These are phyloP conservation scores for Hericium coralloides DNA, from an alignment of 768 basidiomycete species.

Conservation along the genomic window DNA sequence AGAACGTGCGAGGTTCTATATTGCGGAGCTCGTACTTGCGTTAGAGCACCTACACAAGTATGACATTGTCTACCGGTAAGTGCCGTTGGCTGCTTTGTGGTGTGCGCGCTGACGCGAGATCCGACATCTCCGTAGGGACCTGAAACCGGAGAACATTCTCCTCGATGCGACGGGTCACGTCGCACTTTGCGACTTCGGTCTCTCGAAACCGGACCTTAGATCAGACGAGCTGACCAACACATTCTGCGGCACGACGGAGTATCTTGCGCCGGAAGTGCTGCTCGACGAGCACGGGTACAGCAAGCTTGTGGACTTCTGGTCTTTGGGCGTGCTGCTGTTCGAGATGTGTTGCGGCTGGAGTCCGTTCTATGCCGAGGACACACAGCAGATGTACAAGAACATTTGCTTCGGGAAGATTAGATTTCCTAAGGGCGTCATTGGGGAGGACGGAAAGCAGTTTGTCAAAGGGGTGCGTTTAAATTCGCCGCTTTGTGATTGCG, in stretches of 20 bases:
- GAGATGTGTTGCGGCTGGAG: constrained; percentile 99
- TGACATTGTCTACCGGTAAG: constrained; percentile 87
- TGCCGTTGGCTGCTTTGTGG: constrained; percentile 18
- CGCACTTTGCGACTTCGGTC: constrained; percentile 95
- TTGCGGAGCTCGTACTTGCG: constrained; percentile 91
- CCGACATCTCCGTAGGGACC: constrained; percentile 44
- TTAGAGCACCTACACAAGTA: constrained; percentile 97
- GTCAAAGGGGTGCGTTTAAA: constrained; percentile 82
- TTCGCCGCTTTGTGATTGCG: background rate
- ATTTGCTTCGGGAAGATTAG: constrained; percentile 98
- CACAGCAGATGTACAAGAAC: constrained; percentile 99
- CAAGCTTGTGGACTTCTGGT: constrained; percentile 99
- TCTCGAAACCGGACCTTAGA: constrained; percentile 92
- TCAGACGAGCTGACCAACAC: constrained; percentile 97
- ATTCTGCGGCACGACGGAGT: constrained; percentile 98
- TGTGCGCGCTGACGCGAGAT: background rate
- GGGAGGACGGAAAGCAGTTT: constrained; percentile 97
- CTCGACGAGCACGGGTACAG: constrained; percentile 97
- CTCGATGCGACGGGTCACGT: constrained; percentile 98
- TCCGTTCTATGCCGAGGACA: constrained; percentile 98
- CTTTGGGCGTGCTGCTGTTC: constrained; percentile 88
- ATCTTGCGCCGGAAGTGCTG: constrained; percentile 97
- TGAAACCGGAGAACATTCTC: constrained; percentile 98
- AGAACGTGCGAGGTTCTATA: constrained; percentile 91
- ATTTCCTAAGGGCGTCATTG: constrained; percentile 94